Evolutionary conservation across 495 filamentous ascomycete species (phyloP).

Genomic region (Acidiella bohemica): DNA sequence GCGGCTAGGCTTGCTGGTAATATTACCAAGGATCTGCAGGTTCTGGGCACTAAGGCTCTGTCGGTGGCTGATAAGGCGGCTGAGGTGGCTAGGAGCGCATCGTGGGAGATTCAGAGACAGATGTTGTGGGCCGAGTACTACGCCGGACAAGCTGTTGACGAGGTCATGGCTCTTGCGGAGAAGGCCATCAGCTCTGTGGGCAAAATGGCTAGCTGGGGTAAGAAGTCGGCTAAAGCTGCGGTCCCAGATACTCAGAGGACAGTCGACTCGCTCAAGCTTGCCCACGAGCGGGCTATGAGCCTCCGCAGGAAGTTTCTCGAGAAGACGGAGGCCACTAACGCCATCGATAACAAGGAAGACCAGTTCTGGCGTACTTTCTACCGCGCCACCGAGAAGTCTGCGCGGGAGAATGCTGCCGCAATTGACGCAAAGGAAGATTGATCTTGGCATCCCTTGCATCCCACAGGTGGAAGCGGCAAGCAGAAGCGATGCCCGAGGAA

Average conservation of each 20-base stretch:
- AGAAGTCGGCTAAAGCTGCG: neutral
- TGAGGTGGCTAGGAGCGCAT: neutral
- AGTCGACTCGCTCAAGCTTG: neutral
- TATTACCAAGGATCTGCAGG: constrained; percentile 7
- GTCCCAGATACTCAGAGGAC: constrained; percentile 7
- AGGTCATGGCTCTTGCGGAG: constrained; percentile 3
- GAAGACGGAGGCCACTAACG: neutral
- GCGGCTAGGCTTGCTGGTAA: constrained; percentile 10
- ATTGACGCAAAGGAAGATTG: no score
- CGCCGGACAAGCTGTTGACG: neutral
- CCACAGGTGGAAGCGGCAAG: neutral
- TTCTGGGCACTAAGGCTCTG: constrained; percentile 6
- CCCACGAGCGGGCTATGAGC: constrained; percentile 2
- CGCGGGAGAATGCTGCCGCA: no score
- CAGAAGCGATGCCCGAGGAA: neutral
- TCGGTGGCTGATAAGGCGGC: constrained; percentile 3
- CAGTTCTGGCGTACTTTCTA: no score
- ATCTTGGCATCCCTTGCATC: neutral
- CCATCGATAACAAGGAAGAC: no score
- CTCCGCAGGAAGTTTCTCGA: constrained; percentile 3
- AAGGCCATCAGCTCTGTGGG: no score
- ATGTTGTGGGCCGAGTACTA: no score
- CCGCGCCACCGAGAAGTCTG: no score
- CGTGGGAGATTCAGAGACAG: no score
- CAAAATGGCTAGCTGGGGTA: no score